Conservation (phyloP, 495 filamentous ascomycete species). For the Aspergillus olivimuriae region DNA sequence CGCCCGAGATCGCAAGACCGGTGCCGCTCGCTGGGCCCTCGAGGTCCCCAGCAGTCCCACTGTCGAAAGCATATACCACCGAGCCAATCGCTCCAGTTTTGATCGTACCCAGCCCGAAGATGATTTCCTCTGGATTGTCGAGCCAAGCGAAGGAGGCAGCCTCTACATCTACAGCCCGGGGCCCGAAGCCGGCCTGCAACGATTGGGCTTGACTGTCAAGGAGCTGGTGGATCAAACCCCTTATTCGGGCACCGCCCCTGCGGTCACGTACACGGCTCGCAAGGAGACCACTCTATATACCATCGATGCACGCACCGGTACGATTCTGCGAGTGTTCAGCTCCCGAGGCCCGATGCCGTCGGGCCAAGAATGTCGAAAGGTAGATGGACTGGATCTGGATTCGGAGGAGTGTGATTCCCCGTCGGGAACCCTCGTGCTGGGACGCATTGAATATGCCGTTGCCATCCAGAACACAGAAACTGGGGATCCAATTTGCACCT, state of each 20-base stretch:
- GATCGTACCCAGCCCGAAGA: slow-evolving; percentile 58
- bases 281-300: slow-evolving; percentile 78
- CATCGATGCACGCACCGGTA: slow-evolving; percentile 77
- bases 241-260: slow-evolving; percentile 57
- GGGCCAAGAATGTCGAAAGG: slow-evolving; percentile 44
- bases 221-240: slow-evolving; percentile 66
- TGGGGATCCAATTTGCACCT: slow-evolving; percentile 72
- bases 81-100: slow-evolving; percentile 57
- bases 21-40: slow-evolving; percentile 74
- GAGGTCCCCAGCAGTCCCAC: slow-evolving; percentile 72
- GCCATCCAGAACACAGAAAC: slow-evolving; percentile 72
- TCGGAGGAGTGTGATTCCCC: slow-evolving; percentile 66
- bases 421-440: slow-evolving; percentile 67
- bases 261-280: slow-evolving; percentile 71
- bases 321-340: slow-evolving; percentile 60
- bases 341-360: slow-evolving; percentile 46
- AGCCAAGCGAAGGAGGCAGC: slow-evolving; percentile 80
- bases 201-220: slow-evolving; percentile 70
- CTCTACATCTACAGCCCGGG: slow-evolving; percentile 80
- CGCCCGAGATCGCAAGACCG: slow-evolving; percentile 84
- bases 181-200: slow-evolving; percentile 52
- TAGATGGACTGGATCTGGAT: slow-evolving; percentile 56
- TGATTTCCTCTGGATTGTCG: slow-evolving; percentile 92
- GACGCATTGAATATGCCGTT: slow-evolving; percentile 81
- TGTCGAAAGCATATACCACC: slow-evolving; percentile 83